Evolutionary conservation across 192 early-diverging fungal species (phyloP), one percentile per base, ranked within the genome.

Genomic region (Coemansia sp.): DNA sequence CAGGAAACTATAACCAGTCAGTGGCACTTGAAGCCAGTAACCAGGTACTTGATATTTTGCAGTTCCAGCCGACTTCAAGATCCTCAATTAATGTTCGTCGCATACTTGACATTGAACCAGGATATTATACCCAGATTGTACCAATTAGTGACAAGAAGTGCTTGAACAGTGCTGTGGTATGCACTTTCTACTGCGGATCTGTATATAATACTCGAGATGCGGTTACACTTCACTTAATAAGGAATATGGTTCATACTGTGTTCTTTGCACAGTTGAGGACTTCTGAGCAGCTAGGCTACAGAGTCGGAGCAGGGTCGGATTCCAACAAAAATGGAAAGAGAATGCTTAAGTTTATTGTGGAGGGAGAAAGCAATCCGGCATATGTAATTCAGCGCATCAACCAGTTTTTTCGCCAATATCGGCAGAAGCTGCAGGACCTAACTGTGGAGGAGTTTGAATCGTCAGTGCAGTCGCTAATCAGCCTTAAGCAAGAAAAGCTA

Each of bases 211-310:
- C 68, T 40, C 62, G 82, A 16, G 73, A 88, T 26, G 87, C 89
- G 26, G 84, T 85, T 21, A 70, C 84, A 2, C 67, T 91, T 11
- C 70, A 74, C 39, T 73, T 97, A 33, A 67, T 98, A 59, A 84
- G 79, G 3, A 90, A 91, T 43, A 91, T 96, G 57, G 74, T 87
- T 10, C 73, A 88, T 35, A 90, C 94, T 65, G 92, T 93, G 14
- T 89, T 87, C 53, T 99, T 97, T 80, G 88, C 96, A 75, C 88
- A 94, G 66, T 74, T 99, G 49, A 87, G 96, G 21, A 98, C 96
- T 10, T 94, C 96, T 63, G 91, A 93, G 67, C 89, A 93, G 69
- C 82, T 93, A 23, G 92, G 92, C 0, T 91, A 91, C 68, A 61
- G 80, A 1, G 68, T 67, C 13, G 1, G 14, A 9, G 38, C 68